These are phyloP conservation scores for Decorospora gaudefroyi DNA, from an alignment of 2,329 filamentous ascomycete genomes.

Conservation along the genomic window DNA sequence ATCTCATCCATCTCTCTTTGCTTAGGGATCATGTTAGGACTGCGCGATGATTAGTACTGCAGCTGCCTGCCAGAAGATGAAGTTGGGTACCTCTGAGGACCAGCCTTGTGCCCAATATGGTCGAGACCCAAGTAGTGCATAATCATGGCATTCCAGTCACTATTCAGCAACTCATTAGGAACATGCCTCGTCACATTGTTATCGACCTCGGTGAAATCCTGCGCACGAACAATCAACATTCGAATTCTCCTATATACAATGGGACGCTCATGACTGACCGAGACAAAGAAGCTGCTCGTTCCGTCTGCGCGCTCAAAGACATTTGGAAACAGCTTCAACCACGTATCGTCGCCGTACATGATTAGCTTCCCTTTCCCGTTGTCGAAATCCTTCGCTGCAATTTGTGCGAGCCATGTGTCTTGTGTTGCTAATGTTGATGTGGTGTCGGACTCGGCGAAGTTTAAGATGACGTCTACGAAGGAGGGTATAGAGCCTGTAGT, in stretches of 20 bases:
- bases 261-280: conserved; percentile 62
- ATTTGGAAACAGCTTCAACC: conserved; percentile 92
- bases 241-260: conserved; percentile 42
- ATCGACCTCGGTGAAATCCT: conserved; percentile 98
- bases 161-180: conserved; percentile 69
- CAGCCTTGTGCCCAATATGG: conserved; percentile 96
- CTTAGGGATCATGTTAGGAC: conserved; percentile 89
- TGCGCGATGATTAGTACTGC: conserved; percentile 42
- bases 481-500: conserved; percentile 98
- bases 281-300: conserved; percentile 97
- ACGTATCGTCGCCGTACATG: conserved; percentile 98
- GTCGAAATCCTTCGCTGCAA: conserved; percentile 65
- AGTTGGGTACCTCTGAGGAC: conserved; percentile 69
- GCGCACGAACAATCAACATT: conserved; percentile 35
- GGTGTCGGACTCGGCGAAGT: conserved; percentile 92
- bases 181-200: conserved; percentile 95
- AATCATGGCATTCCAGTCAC: conserved; percentile 92
- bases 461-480: conserved; percentile 94
- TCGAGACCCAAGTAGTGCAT: conserved; percentile 95
- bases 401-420: conserved; percentile 95
- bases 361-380: conserved; percentile 65
- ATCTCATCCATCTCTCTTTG: conserved; percentile 92
- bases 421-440: conserved; percentile 84
- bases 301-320: conserved; percentile 88
- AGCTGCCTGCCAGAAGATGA: conserved; percentile 9